Evolutionary conservation across 1,284 basidiomycete genomes (phyloP).

Genomic region (Ceratobasidium sp.): DNA sequence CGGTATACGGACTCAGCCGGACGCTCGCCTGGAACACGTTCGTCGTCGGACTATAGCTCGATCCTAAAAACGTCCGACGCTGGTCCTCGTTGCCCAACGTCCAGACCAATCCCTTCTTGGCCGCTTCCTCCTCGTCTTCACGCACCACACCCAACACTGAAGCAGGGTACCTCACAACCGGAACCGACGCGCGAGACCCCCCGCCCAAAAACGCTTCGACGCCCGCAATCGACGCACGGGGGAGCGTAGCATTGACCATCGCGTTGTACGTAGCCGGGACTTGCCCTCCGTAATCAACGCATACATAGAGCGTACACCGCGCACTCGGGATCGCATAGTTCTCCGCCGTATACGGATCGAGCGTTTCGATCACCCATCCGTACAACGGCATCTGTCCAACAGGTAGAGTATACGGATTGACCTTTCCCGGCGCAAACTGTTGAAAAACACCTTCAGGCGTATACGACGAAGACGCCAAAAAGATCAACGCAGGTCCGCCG

Average conservation of each 20-base stretch:
- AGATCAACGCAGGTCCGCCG: slow-evolving; percentile 68
- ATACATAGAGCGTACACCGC: slow-evolving; percentile 87
- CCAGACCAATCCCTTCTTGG: slow-evolving; percentile 59
- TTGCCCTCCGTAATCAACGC: slow-evolving; percentile 90
- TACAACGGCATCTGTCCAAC: slow-evolving; percentile 89
- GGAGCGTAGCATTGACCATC: slow-evolving; percentile 83
- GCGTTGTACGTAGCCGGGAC: slow-evolving; percentile 90
- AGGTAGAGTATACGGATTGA: slow-evolving; percentile 83
- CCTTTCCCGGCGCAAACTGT: slow-evolving; percentile 71
- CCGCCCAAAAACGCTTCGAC: slow-evolving; percentile 78
- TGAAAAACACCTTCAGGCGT: slow-evolving; percentile 64
- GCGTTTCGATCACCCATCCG: slow-evolving; percentile 96
- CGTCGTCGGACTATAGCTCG: slow-evolving; percentile 59
- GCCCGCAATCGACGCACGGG: slow-evolving; percentile 72
- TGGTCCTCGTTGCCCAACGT: slow-evolving; percentile 71
- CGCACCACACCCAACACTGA: slow-evolving; percentile 63
- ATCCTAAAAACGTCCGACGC: slow-evolving; percentile 66
- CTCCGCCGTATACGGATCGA: slow-evolving; percentile 96
- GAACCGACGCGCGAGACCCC: slow-evolving; percentile 53
- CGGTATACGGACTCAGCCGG: slow-evolving; percentile 18
- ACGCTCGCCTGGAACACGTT: slow-evolving; percentile 38
- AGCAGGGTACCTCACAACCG: slow-evolving; percentile 75
- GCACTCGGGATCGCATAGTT: slow-evolving; percentile 97
- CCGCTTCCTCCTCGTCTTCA: slow-evolving; percentile 26
- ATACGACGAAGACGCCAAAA: slow-evolving; percentile 82